phyloP scores from a whole-genome alignment of 805 yeast species.

The Kodamaea kaohsiungensis region DNA sequence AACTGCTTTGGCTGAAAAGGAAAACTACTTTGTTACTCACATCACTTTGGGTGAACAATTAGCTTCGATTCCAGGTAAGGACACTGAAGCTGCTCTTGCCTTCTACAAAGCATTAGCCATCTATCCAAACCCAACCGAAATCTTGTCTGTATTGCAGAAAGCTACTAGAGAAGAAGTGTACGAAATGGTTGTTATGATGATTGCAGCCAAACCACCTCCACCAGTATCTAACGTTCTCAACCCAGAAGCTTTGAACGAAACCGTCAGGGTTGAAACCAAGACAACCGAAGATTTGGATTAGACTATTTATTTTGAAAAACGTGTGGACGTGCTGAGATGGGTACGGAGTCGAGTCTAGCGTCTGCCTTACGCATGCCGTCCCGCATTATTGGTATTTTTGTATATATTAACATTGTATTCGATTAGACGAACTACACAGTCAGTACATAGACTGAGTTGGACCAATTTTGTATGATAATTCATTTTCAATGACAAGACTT shows the following conservation, averaged over 20 bases:
- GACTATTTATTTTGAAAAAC: slow-evolving; percentile 3
- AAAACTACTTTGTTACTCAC: slow-evolving; percentile 76
- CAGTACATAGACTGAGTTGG: not conserved
- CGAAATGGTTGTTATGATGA: slow-evolving; percentile 83
- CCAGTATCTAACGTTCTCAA: slow-evolving; percentile 65
- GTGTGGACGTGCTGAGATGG: not conserved
- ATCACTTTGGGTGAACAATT: slow-evolving; percentile 85
- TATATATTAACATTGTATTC: not conserved
- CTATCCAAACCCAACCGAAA: slow-evolving; percentile 93
- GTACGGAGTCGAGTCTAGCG: not conserved
- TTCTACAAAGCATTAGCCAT: slow-evolving; percentile 93
- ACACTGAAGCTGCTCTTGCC: slow-evolving; percentile 80
- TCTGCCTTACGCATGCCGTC: not conserved
- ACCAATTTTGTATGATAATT: not conserved
- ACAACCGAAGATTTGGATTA: slow-evolving; percentile 34
- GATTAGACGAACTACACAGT: not conserved
- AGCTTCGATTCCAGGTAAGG: slow-evolving; percentile 63
- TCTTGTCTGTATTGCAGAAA: slow-evolving; percentile 86
- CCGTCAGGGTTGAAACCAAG: slow-evolving; percentile 23
- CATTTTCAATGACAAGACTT: not conserved
- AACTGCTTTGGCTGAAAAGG: slow-evolving; percentile 63
- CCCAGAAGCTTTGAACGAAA: slow-evolving; percentile 11
- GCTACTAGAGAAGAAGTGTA: slow-evolving; percentile 79
- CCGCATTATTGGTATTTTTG: not conserved
- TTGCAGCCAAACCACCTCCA: slow-evolving; percentile 87